A percentile compares a stretch with the other conserved stretches of the same genome.
Evolutionary conservation across 2,329 filamentous ascomycete species (phyloP).

Genomic region (Pseudopyrenochaeta lycopersici): DNA sequence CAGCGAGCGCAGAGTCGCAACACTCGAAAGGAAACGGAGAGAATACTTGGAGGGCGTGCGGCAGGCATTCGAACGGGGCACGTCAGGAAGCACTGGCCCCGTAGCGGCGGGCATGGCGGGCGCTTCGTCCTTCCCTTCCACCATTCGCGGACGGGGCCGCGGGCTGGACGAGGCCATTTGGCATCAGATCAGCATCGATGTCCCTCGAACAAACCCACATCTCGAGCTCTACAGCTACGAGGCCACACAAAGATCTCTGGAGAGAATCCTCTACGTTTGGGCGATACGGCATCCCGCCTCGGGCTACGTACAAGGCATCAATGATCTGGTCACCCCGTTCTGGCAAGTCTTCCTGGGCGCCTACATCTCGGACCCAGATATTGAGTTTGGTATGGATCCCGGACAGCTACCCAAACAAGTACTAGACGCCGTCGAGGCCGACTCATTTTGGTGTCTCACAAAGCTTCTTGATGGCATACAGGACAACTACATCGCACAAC

Average conservation of each 20-base stretch:
- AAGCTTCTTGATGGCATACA: slow-evolving; percentile 99
- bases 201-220: slow-evolving; percentile 94
- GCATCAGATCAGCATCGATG: slow-evolving; percentile 99
- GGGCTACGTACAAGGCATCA: slow-evolving; percentile 98
- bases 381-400: slow-evolving; percentile 95
- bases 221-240: slow-evolving; percentile 95
- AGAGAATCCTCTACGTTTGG: slow-evolving; percentile 97
- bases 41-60: slow-evolving; percentile 94
- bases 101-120: slow-evolving; percentile 64
- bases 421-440: slow-evolving; percentile 94
- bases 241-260: slow-evolving; percentile 91
- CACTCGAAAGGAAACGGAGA: slow-evolving; percentile 91
- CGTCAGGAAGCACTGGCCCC: slow-evolving; percentile 47
- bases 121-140: slow-evolving; percentile 50
- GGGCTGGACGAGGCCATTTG: slow-evolving; percentile 96
- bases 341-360: slow-evolving; percentile 96
- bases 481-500: slow-evolving; percentile 98
- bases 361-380: slow-evolving; percentile 93
- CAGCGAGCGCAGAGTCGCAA: slow-evolving; percentile 88
- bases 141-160: slow-evolving; percentile 69
- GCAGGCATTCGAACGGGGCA: slow-evolving; percentile 69
- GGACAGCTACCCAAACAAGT: slow-evolving; percentile 91
- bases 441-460: slow-evolving; percentile 98
- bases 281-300: slow-evolving; percentile 96
- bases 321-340: slow-evolving; percentile 96